Conservation (phyloP, 2,329 filamentous ascomycete genomes). For the Tolypocladium tropicale region DNA sequence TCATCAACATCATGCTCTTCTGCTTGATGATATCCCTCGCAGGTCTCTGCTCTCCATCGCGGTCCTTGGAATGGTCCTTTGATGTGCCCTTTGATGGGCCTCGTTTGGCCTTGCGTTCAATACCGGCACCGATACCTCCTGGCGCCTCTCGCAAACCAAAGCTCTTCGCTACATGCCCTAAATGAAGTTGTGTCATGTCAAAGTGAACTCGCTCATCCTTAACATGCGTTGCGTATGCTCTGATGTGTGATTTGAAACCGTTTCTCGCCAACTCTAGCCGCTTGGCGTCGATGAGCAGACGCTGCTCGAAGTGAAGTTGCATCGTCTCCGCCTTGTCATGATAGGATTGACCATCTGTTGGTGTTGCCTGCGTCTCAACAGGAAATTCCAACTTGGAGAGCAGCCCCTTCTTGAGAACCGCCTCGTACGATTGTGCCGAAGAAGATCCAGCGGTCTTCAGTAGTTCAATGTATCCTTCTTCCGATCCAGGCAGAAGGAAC, state of each 20-base stretch:
- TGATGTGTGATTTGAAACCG: conserved; percentile 83
- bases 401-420: conserved; percentile 56
- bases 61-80: conserved; percentile 9
- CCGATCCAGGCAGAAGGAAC: conserved; percentile 81
- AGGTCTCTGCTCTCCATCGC: conserved; percentile 19
- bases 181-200: conserved; percentile 81
- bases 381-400: conserved; percentile 51
- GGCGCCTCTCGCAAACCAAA: conserved; percentile 86
- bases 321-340: conserved; percentile 45
- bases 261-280: conserved; percentile 72
- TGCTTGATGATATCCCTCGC: conserved; percentile 39
- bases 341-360: conserved; percentile 30
- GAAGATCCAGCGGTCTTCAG: conserved; percentile 44
- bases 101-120: conserved; percentile 36
- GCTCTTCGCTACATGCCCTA: conserved; percentile 89
- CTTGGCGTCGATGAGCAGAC: conserved; percentile 48
- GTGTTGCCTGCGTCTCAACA: conserved; percentile 53
- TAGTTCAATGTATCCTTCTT: conserved; percentile 81
- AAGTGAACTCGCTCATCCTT: conserved; percentile 78
- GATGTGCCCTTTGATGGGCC: conserved; percentile 5
- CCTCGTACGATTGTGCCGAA: conserved; percentile 40
- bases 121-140: conserved; percentile 60
- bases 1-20: conserved; percentile 56
- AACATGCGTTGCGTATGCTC: conserved; percentile 90
- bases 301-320: conserved; percentile 50